These are phyloP conservation scores for Rhizophagus sp. DNA, from an alignment of 192 early-diverging fungal genomes.

Conservation along the genomic window DNA sequence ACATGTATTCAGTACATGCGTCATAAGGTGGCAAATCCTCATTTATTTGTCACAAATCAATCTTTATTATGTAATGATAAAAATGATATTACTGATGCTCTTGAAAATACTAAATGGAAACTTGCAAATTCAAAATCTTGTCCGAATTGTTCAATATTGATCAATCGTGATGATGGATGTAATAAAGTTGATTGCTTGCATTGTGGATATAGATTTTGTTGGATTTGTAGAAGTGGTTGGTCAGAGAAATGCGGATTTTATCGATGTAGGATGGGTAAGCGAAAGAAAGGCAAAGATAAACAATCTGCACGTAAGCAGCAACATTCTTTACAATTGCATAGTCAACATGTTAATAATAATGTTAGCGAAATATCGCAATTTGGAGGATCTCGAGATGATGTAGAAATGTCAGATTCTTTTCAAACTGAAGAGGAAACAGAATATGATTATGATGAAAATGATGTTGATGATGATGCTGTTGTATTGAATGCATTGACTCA, in stretches of 20 bases:
- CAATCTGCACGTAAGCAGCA: not conserved
- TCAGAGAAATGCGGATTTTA: constrained; percentile 65
- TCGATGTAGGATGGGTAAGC: constrained; percentile 42
- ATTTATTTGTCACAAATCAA: not conserved
- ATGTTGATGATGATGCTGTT: not conserved
- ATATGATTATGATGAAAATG: not conserved
- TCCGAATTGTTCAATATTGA: constrained; percentile 65
- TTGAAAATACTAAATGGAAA: constrained; percentile 53
- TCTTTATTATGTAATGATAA: not conserved
- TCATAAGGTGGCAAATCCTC: constrained; percentile 29
- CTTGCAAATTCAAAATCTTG: constrained; percentile 54
- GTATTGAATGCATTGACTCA: constrained; percentile 3
- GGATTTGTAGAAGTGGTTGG: constrained; percentile 61
- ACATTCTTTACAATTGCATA: not conserved
- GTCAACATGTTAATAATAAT: not conserved
- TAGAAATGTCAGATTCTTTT: constrained; percentile 12
- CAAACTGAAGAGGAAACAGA: constrained; percentile 16
- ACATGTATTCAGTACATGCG: constrained; percentile 50
- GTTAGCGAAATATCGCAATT: not conserved
- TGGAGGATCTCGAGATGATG: constrained; percentile 3
- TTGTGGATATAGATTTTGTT: constrained; percentile 68
- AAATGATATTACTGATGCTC: constrained; percentile 34
- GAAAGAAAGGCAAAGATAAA: not conserved
- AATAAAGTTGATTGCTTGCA: constrained; percentile 69
- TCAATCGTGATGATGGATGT: constrained; percentile 70